These are phyloP conservation scores for Exidia glandulosa DNA, from an alignment of 768 basidiomycete species.

Conservation along the genomic window DNA sequence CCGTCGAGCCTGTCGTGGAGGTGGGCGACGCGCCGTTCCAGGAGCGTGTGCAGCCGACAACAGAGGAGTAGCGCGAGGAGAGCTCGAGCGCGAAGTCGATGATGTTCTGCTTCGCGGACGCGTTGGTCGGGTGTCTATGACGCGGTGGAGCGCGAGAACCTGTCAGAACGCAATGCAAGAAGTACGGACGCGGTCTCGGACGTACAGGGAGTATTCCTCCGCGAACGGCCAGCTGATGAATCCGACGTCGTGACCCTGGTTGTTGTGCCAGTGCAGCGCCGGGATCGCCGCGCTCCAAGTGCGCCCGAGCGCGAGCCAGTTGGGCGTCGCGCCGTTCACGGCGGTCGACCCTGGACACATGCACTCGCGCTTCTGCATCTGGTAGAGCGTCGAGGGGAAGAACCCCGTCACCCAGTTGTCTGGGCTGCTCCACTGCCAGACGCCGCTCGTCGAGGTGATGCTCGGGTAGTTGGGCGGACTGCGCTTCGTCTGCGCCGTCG, in stretches of 20 bases:
- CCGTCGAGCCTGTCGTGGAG: not conserved
- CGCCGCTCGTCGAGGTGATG: slow-evolving; percentile 29
- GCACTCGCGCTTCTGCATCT: slow-evolving; percentile 39
- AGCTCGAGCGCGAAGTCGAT: slow-evolving; percentile 47
- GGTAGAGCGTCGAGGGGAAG: slow-evolving; percentile 51
- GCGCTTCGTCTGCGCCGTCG: slow-evolving; percentile 35
- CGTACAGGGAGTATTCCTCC: slow-evolving; percentile 49
- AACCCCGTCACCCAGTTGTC: slow-evolving; percentile 62
- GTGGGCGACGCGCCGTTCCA: not conserved
- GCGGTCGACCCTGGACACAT: slow-evolving; percentile 32
- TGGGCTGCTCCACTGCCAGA: slow-evolving; percentile 29
- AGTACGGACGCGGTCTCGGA: slow-evolving; percentile 3
- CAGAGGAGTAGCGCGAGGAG: slow-evolving; percentile 44
- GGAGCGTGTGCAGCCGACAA: slow-evolving; percentile 30
- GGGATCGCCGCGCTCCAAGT: slow-evolving; percentile 40
- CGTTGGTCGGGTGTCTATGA: slow-evolving; percentile 44
- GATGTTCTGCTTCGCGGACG: slow-evolving; percentile 43
- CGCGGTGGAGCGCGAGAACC: not conserved
- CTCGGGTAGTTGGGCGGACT: slow-evolving; percentile 43
- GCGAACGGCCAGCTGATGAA: slow-evolving; percentile 62
- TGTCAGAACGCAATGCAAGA: not conserved
- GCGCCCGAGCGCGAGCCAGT: slow-evolving; percentile 48
- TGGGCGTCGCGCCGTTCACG: slow-evolving; percentile 27
- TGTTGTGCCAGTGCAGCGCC: slow-evolving; percentile 35
- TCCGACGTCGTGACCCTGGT: slow-evolving; percentile 57